These are phyloP conservation scores for Mycena indigotica DNA, from an alignment of 768 basidiomycete species.

Conservation along the genomic window DNA sequence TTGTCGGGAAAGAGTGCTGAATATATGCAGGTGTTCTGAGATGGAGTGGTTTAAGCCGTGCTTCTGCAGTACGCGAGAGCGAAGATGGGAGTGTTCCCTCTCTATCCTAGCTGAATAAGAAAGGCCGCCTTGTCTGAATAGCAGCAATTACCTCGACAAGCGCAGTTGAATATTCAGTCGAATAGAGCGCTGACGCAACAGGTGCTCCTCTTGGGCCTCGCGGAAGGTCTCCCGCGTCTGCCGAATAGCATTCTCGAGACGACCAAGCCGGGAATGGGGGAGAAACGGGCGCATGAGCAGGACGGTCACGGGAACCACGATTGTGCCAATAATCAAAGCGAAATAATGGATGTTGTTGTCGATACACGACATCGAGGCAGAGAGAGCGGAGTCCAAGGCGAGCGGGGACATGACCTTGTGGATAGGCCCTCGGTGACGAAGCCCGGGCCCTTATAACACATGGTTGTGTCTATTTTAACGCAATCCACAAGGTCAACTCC, in stretches of 20 bases:
- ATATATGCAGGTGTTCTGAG: neutral
- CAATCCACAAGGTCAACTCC: too few species aligned
- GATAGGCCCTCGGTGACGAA: too few species aligned
- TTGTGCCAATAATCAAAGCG: too few species aligned
- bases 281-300: neutral
- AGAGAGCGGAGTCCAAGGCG: too few species aligned
- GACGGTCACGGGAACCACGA: neutral
- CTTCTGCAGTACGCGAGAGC: neutral
- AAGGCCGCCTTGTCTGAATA: neutral
- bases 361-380: too few species aligned
- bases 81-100: neutral
- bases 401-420: too few species aligned
- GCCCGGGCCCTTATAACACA: too few species aligned
- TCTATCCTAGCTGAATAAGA: neutral
- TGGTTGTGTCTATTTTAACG: too few species aligned
- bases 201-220: neutral
- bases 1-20: neutral
- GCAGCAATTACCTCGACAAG: neutral
- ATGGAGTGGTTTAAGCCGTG: neutral
- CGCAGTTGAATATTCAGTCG: neutral
- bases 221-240: neutral
- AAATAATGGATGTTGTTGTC: too few species aligned
- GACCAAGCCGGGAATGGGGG: neutral
- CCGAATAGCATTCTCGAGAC: neutral
- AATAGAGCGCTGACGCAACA: neutral